A percentile compares a stretch with the other conserved stretches of the same genome.
phyloP scores from a whole-genome alignment of 2,329 filamentous ascomycete genomes.

The Fusarium verrucosum region DNA sequence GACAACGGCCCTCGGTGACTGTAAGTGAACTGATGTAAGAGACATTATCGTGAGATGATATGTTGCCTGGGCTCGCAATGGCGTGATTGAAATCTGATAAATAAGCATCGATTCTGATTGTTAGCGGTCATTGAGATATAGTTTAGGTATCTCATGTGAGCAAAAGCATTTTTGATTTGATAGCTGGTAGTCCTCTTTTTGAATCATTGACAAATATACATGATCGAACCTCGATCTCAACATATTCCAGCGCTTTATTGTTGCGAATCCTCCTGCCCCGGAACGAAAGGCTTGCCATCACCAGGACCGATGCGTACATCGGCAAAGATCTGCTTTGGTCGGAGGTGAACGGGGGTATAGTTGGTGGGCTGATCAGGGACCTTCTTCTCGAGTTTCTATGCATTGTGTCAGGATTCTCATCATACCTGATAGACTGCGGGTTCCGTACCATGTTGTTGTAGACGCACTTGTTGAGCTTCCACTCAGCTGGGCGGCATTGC shows the following conservation, averaged over 20 bases:
- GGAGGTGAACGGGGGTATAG: slow-evolving; percentile 77
- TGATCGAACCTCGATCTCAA: slow-evolving; percentile 37
- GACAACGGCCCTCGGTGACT: not conserved
- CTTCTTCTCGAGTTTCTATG: slow-evolving; percentile 80
- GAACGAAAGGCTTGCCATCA: slow-evolving; percentile 56
- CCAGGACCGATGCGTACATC: slow-evolving; percentile 59
- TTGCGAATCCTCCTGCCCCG: slow-evolving; percentile 50
- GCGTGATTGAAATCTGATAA: not conserved
- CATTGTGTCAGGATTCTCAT: slow-evolving; percentile 11
- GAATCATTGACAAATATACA: slow-evolving; percentile 48
- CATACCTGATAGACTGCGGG: not conserved
- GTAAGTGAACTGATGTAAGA: not conserved
- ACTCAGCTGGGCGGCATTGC: slow-evolving; percentile 90
- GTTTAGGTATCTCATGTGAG: not conserved
- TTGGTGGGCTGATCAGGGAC: slow-evolving; percentile 78
- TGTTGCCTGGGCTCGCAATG: not conserved
- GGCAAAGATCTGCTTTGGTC: slow-evolving; percentile 70
- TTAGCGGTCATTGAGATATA: not conserved
- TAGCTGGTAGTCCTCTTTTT: slow-evolving; percentile 39
- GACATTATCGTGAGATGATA: not conserved
- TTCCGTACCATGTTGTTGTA: slow-evolving; percentile 88
- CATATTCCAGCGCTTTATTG: slow-evolving; percentile 44
- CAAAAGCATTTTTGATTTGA: slow-evolving; percentile 22
- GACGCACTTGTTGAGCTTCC: slow-evolving; percentile 93
- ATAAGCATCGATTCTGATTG: not conserved